phyloP scores from a whole-genome alignment of 495 filamentous ascomycete species.

The Physcia stellaris region DNA sequence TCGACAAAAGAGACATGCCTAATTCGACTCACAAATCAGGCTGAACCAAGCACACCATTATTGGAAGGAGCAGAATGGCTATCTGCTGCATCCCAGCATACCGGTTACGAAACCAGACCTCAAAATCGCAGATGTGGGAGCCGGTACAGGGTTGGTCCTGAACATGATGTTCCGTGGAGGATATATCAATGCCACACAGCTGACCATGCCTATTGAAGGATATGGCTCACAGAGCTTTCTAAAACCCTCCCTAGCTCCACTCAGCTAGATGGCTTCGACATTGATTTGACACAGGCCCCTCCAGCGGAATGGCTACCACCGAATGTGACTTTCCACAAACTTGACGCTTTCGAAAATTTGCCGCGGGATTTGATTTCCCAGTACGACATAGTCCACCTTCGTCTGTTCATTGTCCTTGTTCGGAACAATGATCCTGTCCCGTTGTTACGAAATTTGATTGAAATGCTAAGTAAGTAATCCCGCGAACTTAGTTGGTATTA shows the following conservation, averaged over 20 bases:
- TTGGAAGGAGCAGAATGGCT: no score
- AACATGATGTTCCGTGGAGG: background rate
- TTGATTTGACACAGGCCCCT: conserved; percentile 18
- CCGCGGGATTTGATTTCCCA: conserved; percentile 15
- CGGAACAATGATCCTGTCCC: conserved; percentile 12
- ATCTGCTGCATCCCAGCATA: no score
- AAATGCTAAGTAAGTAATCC: conserved; percentile 17
- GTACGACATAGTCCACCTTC: conserved; percentile 28
- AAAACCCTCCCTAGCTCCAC: conserved; percentile 14
- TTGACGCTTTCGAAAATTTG: conserved; percentile 15
- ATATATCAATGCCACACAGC: background rate
- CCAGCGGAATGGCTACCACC: conserved; percentile 13
- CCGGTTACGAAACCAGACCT: no score
- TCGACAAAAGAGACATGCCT: no score
- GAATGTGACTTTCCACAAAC: conserved; percentile 17
- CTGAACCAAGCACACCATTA: no score
- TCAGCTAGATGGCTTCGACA: conserved; percentile 20
- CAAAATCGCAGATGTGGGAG: background rate
- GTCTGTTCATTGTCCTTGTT: conserved; percentile 20
- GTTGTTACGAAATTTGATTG: conserved; percentile 11
- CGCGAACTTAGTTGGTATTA: no score
- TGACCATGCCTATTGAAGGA: conserved; percentile 4
- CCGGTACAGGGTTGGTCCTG: background rate
- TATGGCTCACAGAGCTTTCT: conserved; percentile 20
- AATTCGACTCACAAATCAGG: no score